Evolutionary conservation across 306 rosid genomes (phyloP).

Genomic region (Quercus aquifolioides): DNA sequence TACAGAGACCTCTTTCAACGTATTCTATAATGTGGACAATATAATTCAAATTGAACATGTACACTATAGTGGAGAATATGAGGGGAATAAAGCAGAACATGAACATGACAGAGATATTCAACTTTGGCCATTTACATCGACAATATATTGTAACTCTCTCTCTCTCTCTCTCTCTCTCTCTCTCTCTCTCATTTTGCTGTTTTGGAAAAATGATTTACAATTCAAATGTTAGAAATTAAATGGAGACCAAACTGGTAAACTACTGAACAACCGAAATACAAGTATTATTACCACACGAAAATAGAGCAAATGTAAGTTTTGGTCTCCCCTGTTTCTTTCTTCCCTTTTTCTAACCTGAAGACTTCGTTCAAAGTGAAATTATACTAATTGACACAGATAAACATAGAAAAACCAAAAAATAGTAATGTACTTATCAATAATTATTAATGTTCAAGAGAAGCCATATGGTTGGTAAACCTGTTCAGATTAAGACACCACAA

Average conservation of each 20-base stretch:
- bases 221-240: neutral
- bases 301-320: too few relatives aligned
- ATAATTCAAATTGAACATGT: neutral
- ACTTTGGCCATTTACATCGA: neutral
- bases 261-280: too few relatives aligned
- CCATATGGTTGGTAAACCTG: conserved; percentile 20
- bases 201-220: neutral
- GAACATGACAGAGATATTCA: too few relatives aligned
- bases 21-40: neutral
- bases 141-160: neutral
- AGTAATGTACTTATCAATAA: neutral
- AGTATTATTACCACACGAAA: too few relatives aligned
- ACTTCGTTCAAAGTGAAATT: neutral
- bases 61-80: neutral
- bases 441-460: neutral
- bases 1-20: neutral
- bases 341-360: neutral
- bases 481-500: conserved; percentile 16
- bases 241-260: neutral
- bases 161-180: too few relatives aligned
- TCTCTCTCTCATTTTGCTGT: neutral
- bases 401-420: too few relatives aligned
- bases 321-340: neutral
- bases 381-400: neutral
- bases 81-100: neutral